Conservation (phyloP, 1,284 basidiomycete species). For the Melampsora larici-populina region DNA sequence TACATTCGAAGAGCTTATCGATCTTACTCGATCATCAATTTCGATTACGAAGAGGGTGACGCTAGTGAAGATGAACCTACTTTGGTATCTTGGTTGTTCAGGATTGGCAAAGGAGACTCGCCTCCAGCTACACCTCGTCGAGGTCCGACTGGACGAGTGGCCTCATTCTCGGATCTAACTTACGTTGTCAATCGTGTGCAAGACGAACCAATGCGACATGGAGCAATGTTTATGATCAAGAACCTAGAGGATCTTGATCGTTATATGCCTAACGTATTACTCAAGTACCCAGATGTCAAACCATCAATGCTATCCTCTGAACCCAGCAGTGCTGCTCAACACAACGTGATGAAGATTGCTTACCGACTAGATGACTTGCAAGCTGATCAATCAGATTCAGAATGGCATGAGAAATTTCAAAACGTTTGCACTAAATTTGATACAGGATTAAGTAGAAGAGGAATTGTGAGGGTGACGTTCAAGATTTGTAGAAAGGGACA, state of each 20-base stretch:
- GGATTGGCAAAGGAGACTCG: slow-evolving; percentile 66
- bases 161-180: slow-evolving; percentile 86
- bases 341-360: slow-evolving; percentile 90
- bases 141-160: slow-evolving; percentile 59
- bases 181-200: slow-evolving; percentile 78
- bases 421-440: slow-evolving; percentile 71
- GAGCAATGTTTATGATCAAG: slow-evolving; percentile 83
- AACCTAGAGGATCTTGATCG: slow-evolving; percentile 67
- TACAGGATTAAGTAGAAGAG: slow-evolving; percentile 66
- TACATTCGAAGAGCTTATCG: slow-evolving; percentile 94
- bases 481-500: slow-evolving; percentile 84
- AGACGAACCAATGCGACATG: slow-evolving; percentile 78
- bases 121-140: slow-evolving; percentile 62
- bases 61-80: slow-evolving; percentile 72
- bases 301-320: slow-evolving; percentile 55
- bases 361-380: slow-evolving; percentile 74
- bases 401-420: slow-evolving; percentile 72
- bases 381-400: slow-evolving; percentile 72
- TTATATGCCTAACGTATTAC: slow-evolving; percentile 60
- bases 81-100: slow-evolving; percentile 87
- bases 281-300: slow-evolving; percentile 47
- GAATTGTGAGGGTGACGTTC: slow-evolving; percentile 86
- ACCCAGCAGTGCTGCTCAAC: slow-evolving; percentile 69
- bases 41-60: slow-evolving; percentile 90
- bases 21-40: slow-evolving; percentile 83